Evolutionary conservation across 192 early-diverging fungal genomes (phyloP), one percentile per base, ranked within the genome.

Genomic region (Dissophora globulifera): DNA sequence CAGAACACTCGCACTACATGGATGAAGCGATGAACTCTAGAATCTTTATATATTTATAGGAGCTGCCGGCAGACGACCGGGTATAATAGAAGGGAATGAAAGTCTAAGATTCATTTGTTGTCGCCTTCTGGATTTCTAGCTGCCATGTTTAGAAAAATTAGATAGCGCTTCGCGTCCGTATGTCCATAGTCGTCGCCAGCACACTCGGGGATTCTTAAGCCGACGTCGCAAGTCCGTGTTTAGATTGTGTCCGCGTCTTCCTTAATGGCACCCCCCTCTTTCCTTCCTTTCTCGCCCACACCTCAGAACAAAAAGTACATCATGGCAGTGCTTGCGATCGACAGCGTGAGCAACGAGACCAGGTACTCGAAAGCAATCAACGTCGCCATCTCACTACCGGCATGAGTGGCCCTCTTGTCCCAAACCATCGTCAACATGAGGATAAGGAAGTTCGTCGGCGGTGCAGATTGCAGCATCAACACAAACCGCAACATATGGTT

Each of bases 361-460:
- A 57, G 60, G 30, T 75, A 65, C 32, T 75, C 62, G 3, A 75
- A 55, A 0, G 71, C 62, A 60, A 75, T 75, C 32, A 75, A 31
- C 13, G 71, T 62, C 1, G 71, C 62, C 71, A 75, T 75, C 56
- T 75, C 71, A 9, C 62, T 41, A 0, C 71, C 62, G 0, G 71
- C 71, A 41, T 75, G 58, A 8, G 50, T 58, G n/a, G 62, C 66
- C 38, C 62, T 52, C 10, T 62, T 62, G 57, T 75, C 71, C 71
- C 71, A 75, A 1, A 75, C 71, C 50, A 66, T 62, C 0, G 71
- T 62, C 56, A 75, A 52, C n/a, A 75, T 62, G 66, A 75, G 66
- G 33, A 62, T 66, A 6, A 58, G 65, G 23, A 75, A 66, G 22
- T 55, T 65, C n/a, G 71, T 75, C 4, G 71, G 71, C 0, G 56